Evolutionary conservation across 2,329 filamentous ascomycete species (phyloP), one percentile per base, ranked within the genome.

Genomic region (Phoma sp.): DNA sequence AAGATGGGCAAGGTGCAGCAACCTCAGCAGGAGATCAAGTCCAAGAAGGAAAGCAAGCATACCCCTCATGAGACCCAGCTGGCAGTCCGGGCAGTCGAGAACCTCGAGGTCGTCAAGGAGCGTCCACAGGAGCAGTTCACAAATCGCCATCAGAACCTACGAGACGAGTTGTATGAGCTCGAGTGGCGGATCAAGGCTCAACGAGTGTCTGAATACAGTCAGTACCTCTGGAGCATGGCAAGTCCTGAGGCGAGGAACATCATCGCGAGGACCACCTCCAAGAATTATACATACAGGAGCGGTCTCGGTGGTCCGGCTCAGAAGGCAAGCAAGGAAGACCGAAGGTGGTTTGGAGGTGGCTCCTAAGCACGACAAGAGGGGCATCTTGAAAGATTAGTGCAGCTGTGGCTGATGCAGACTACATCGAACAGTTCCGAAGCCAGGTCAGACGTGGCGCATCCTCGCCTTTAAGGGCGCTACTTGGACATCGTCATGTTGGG

Each of bases 201-300:
- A 45, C 64, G 64, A 7, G 64, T 67, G 5, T 57, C 52, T 7
- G 58, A 65, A 35, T 67, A 67, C 43, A 60, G 50, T 30, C 49
- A 40, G 22, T 66, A 66, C 22, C 58, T 67, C 7, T 58, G 64
- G 8, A 45, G 47, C 32, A 52, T 52, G 23, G 64, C 64, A 2
- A 65, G 64, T 30, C 39, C 42, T 13, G 45, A 42, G 11, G 55
- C 57, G 3, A 53, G 38, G 23, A 40, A 55, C 23, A 30, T 54
- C 8, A 51, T 64, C 10, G 36, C 52, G 9, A 42, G 44, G 24
- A 52, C 40, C 7, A 38, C 33, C 7, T 30, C 37, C 47, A 46
- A 30, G 24, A 45, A 14, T 37, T 38, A 43, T n/a, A 27, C 29
- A 10, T 46, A 14, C 22, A 47, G 25, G 38, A 48, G 27, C 22